Percentiles rank a stretch among this genome's conserved stretches.
phyloP scores from a whole-genome alignment of 1,284 basidiomycete species.

The Tylopilus orsonianus region DNA sequence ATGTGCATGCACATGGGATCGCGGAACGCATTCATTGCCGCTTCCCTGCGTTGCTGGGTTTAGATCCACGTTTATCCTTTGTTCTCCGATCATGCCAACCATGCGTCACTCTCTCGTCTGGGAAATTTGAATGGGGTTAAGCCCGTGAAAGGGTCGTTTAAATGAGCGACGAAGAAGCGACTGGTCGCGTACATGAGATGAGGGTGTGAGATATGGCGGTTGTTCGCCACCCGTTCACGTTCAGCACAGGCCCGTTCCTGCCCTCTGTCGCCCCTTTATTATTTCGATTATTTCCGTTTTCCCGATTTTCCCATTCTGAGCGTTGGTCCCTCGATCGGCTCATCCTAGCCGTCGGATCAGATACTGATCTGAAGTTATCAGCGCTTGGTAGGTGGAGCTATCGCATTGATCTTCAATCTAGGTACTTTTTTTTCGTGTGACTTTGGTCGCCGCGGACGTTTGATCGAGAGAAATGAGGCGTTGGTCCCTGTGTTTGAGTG shows the following conservation, averaged over 20 bases:
- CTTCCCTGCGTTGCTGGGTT: constrained; percentile 18
- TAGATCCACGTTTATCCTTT: constrained; percentile 1
- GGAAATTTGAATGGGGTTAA: constrained; percentile 21
- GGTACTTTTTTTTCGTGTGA: neutral
- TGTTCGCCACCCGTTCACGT: constrained; percentile 11
- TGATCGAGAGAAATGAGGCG: neutral
- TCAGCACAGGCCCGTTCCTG: constrained; percentile 1
- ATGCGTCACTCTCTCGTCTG: constrained; percentile 18
- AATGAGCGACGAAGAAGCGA: constrained; percentile 4
- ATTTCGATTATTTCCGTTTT: neutral
- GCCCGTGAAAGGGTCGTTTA: constrained; percentile 16
- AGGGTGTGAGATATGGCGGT: constrained; percentile 4
- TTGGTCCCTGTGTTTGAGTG: neutral
- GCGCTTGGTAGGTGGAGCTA: neutral
- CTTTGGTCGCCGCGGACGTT: constrained; percentile 18
- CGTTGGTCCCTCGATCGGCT: constrained; percentile 18
- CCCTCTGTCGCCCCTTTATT: neutral
- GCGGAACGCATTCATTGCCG: constrained; percentile 29
- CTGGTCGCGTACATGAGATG: constrained; percentile 11
- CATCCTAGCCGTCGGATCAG: constrained; percentile 21
- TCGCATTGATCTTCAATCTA: constrained; percentile 12
- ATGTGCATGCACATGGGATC: constrained; percentile 9
- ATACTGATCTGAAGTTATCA: constrained; percentile 5
- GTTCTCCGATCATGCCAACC: constrained; percentile 24
- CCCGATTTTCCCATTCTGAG: neutral